Evolutionary conservation across 257 asterid genomes (phyloP).

Genomic region (Nicotiana otophora): DNA sequence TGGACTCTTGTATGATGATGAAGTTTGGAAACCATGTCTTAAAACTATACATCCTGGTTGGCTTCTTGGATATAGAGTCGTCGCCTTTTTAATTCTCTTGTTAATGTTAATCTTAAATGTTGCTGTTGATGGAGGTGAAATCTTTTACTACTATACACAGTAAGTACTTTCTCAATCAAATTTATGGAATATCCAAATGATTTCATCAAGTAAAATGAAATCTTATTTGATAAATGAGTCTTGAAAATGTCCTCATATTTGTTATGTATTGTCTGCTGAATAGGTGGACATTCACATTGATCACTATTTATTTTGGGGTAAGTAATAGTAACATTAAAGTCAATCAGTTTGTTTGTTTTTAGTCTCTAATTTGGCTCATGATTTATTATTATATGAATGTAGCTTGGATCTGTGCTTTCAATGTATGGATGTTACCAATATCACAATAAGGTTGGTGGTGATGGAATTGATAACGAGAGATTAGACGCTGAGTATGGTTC

Average conservation of each 20-base stretch:
- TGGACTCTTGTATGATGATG: slow-evolving; percentile 35
- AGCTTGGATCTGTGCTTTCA: slow-evolving; percentile 90
- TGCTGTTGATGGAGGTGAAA: slow-evolving; percentile 62
- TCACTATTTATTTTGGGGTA: slow-evolving; percentile 84
- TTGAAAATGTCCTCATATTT: not conserved
- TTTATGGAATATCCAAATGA: not conserved
- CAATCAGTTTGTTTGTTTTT: not conserved
- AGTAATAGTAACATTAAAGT: slow-evolving; percentile 13
- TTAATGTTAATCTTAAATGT: slow-evolving; percentile 64
- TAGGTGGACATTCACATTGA: slow-evolving; percentile 88
- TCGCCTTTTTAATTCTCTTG: slow-evolving; percentile 67
- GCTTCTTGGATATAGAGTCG: slow-evolving; percentile 63
- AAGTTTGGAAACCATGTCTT: slow-evolving; percentile 86
- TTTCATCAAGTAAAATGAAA: no score
- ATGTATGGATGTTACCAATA: slow-evolving; percentile 56
- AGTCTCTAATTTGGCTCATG: not conserved
- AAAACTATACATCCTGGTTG: slow-evolving; percentile 72
- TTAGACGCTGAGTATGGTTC: slow-evolving; percentile 37
- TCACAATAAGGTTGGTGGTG: slow-evolving; percentile 20
- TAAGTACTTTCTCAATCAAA: slow-evolving; percentile 27
- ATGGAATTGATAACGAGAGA: slow-evolving; percentile 2
- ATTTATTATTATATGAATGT: slow-evolving; percentile 4
- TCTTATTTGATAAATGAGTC: not conserved
- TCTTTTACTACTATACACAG: slow-evolving; percentile 89
- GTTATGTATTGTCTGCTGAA: not conserved